These are phyloP conservation scores for Ascochyta lentis DNA, from an alignment of 2,329 filamentous ascomycete genomes.

Conservation along the genomic window DNA sequence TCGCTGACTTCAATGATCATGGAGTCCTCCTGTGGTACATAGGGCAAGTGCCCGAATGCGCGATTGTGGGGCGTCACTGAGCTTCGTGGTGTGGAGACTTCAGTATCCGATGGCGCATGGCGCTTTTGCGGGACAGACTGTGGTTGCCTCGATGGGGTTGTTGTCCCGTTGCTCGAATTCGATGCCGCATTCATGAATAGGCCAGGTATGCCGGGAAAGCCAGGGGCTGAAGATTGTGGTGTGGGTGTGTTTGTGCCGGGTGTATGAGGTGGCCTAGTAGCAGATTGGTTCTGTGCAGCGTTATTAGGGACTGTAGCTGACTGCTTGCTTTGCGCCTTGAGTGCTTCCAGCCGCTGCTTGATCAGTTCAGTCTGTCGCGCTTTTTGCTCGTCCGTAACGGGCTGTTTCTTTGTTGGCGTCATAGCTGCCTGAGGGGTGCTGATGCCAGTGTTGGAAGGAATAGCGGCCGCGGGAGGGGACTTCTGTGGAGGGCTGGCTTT, in stretches of 20 bases:
- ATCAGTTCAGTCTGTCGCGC: constrained; percentile 76
- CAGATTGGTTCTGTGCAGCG: constrained; percentile 9
- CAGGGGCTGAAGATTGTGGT: constrained; percentile 15
- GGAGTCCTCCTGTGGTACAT: constrained; percentile 59
- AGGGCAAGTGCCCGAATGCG: constrained; percentile 65
- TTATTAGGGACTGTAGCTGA: constrained; percentile 14
- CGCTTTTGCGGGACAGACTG: constrained; percentile 55
- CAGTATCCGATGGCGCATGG: constrained; percentile 73
- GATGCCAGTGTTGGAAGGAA: constrained; percentile 15
- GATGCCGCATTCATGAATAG: constrained; percentile 56
- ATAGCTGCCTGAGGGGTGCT: constrained; percentile 22
- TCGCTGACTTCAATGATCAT: constrained; percentile 89
- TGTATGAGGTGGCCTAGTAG: constrained; percentile 4
- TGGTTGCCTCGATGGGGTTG: constrained; percentile 14
- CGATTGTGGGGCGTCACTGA: constrained; percentile 59
- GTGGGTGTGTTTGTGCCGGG: constrained; percentile 9
- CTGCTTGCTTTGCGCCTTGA: constrained; percentile 36
- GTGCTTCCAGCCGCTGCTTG: constrained; percentile 79
- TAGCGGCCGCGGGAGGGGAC: constrained; percentile 22
- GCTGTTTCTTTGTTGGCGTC: constrained; percentile 25
- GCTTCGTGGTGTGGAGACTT: constrained; percentile 50
- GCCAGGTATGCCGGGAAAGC: constrained; percentile 57
- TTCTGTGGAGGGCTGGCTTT: constrained; percentile 33
- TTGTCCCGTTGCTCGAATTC: constrained; percentile 3
- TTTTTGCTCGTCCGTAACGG: constrained; percentile 50